Conservation (phyloP, 2,329 filamentous ascomycete species). For the Biscogniauxia mediterranea region DNA sequence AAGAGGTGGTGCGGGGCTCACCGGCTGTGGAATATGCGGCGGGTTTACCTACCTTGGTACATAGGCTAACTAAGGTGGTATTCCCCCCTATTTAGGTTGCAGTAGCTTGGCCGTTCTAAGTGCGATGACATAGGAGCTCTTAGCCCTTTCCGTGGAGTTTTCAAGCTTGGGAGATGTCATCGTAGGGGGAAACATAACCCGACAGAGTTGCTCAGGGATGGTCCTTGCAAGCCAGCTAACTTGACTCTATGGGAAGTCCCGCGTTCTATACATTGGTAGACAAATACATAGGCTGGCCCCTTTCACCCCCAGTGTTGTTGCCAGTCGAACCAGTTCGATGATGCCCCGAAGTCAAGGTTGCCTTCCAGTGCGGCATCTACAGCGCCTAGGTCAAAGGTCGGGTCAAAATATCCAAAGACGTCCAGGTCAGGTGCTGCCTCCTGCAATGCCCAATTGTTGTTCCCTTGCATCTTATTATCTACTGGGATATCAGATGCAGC, state of each 20-base stretch:
- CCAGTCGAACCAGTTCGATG: slow-evolving; percentile 48
- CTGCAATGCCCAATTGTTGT: slow-evolving; percentile 42
- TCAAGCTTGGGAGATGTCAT: not conserved
- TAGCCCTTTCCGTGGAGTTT: not conserved
- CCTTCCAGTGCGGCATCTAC: slow-evolving; percentile 55
- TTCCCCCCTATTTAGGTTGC: not conserved
- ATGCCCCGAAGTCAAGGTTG: slow-evolving; percentile 53
- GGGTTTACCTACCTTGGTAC: not conserved
- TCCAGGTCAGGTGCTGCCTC: slow-evolving; percentile 49
- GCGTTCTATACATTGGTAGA: not conserved
- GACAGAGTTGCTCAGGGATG: not conserved
- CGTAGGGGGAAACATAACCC: not conserved
- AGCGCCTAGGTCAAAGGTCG: slow-evolving; percentile 51
- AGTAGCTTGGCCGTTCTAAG: not conserved
- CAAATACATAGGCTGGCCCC: not conserved
- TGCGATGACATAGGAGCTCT: not conserved
- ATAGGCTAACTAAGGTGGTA: not conserved
- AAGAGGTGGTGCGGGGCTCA: not conserved
- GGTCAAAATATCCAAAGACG: slow-evolving; percentile 54
- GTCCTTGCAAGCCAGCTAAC: not conserved
- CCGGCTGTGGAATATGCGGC: not conserved
- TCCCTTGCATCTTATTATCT: slow-evolving; percentile 19
- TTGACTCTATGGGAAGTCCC: not conserved
- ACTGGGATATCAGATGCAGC: slow-evolving; percentile 5
- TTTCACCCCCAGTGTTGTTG: slow-evolving; percentile 28